phyloP scores from a whole-genome alignment of 768 basidiomycete genomes.

The Dendrothele bispora region DNA sequence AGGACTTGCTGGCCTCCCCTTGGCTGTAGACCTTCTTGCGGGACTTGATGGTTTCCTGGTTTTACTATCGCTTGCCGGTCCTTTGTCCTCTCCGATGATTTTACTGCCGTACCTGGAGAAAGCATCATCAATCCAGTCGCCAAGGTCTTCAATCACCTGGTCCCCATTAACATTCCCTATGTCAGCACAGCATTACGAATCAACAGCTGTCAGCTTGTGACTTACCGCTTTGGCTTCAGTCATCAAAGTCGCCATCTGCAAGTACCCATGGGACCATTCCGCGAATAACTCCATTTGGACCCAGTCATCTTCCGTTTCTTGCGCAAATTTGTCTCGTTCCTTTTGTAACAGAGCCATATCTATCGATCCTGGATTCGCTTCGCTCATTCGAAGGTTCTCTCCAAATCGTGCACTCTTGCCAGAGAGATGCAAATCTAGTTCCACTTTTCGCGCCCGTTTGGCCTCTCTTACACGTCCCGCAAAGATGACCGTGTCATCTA shows the following conservation, averaged over 20 bases:
- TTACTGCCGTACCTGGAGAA: constrained; percentile 45
- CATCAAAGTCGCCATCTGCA: constrained; percentile 93
- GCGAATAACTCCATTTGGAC: constrained; percentile 91
- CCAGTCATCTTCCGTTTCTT: constrained; percentile 90
- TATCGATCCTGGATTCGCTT: constrained; percentile 34
- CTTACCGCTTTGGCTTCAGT: constrained; percentile 67
- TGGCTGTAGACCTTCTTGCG: background rate
- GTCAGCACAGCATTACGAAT: background rate
- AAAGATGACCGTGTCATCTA: constrained; percentile 97
- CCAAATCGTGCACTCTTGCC: constrained; percentile 66
- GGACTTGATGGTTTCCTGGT: constrained; percentile 1
- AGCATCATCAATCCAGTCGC: constrained; percentile 86
- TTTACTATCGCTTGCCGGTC: constrained; percentile 8
- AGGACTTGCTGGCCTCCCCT: constrained; percentile 19
- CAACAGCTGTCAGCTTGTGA: too few relatives aligned
- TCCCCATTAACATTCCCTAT: too few relatives aligned
- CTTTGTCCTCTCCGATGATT: constrained; percentile 9
- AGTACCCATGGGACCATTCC: constrained; percentile 96
- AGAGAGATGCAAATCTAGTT: constrained; percentile 62
- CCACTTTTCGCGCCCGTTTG: constrained; percentile 77
- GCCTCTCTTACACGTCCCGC: constrained; percentile 94
- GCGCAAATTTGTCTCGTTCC: constrained; percentile 59
- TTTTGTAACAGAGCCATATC: constrained; percentile 41
- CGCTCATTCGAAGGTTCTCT: constrained; percentile 63
- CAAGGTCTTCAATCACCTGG: constrained; percentile 74